These are phyloP conservation scores for Apophysomyces variabilis DNA, from an alignment of 371 early-diverging fungal genomes.

Conservation along the genomic window DNA sequence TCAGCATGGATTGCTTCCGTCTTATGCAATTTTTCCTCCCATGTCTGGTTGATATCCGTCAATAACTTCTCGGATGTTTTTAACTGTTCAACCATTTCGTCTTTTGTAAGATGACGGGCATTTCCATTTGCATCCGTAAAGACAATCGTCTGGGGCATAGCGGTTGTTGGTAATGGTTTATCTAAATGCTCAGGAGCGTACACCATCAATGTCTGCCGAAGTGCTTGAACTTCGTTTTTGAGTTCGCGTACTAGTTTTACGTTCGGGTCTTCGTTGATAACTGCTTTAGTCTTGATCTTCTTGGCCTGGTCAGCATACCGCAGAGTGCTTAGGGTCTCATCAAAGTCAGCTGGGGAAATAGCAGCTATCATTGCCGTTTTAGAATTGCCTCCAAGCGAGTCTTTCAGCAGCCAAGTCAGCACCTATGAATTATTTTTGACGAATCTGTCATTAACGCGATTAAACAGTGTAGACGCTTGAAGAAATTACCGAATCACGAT, in stretches of 20 bases:
- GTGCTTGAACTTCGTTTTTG: slow-evolving; percentile 78
- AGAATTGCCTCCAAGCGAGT: slow-evolving; percentile 92
- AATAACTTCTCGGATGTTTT: slow-evolving; percentile 88
- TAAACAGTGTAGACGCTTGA: not conserved
- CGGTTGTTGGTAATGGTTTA: slow-evolving; percentile 37
- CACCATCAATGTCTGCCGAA: slow-evolving; percentile 66
- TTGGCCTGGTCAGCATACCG: slow-evolving; percentile 96
- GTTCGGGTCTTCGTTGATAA: slow-evolving; percentile 92
- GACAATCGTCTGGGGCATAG: slow-evolving; percentile 14
- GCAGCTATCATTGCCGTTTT: slow-evolving; percentile 95
- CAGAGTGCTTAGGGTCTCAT: slow-evolving; percentile 93
- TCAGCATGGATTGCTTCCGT: slow-evolving; percentile 78
- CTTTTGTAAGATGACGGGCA: slow-evolving; percentile 57
- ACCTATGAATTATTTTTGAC: slow-evolving; percentile 44
- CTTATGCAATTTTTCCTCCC: slow-evolving; percentile 83
- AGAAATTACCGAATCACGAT: slow-evolving; percentile 80
- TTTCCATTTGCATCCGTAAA: slow-evolving; percentile 57
- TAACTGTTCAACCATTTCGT: slow-evolving; percentile 79
- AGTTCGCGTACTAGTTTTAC: slow-evolving; percentile 87
- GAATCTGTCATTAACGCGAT: not conserved
- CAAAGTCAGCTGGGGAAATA: slow-evolving; percentile 80
- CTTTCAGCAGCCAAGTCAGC: slow-evolving; percentile 94
- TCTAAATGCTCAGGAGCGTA: slow-evolving; percentile 66
- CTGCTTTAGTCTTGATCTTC: slow-evolving; percentile 88
- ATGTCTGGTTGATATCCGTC: slow-evolving; percentile 80